Conservation (phyloP, 2,329 filamentous ascomycete species). For the Trichoderma arundinaceum region DNA sequence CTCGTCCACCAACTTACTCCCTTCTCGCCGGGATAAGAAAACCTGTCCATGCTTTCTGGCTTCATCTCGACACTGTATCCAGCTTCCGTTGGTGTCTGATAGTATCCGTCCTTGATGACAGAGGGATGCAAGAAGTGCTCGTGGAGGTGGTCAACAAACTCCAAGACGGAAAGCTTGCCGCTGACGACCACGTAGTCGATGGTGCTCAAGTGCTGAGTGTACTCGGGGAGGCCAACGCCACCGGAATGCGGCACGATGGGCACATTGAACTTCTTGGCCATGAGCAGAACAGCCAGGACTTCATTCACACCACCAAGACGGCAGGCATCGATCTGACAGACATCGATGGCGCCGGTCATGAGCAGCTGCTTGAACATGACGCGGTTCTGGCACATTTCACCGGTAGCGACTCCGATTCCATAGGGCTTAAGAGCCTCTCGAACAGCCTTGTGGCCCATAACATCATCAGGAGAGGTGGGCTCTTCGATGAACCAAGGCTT, state of each 20-base stretch:
- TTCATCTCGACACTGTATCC: slow-evolving; percentile 97
- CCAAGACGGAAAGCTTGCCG: slow-evolving; percentile 79
- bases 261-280: slow-evolving; percentile 78
- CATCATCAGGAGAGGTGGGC: slow-evolving; percentile 87
- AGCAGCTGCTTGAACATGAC: slow-evolving; percentile 94
- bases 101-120: slow-evolving; percentile 82
- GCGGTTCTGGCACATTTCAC: slow-evolving; percentile 95
- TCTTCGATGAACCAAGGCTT: slow-evolving; percentile 96
- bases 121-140: slow-evolving; percentile 89
- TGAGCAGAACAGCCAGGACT: slow-evolving; percentile 84
- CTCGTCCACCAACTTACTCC: slow-evolving; percentile 86
- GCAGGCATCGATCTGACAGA: slow-evolving; percentile 90
- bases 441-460: slow-evolving; percentile 85
- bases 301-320: slow-evolving; percentile 90
- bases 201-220: slow-evolving; percentile 89
- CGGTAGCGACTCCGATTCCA: slow-evolving; percentile 84
- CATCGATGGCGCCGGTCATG: slow-evolving; percentile 77
- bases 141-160: slow-evolving; percentile 92
- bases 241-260: slow-evolving; percentile 90
- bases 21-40: slow-evolving; percentile 75
- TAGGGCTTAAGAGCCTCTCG: slow-evolving; percentile 76
- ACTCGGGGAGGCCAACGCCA: slow-evolving; percentile 88
- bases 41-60: slow-evolving; percentile 81
- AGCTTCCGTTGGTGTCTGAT: slow-evolving; percentile 80
- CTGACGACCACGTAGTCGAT: slow-evolving; percentile 91